Evolutionary conservation across 1,139 yeast genomes (phyloP).

Genomic region (Eremothecium cymbalariae): DNA sequence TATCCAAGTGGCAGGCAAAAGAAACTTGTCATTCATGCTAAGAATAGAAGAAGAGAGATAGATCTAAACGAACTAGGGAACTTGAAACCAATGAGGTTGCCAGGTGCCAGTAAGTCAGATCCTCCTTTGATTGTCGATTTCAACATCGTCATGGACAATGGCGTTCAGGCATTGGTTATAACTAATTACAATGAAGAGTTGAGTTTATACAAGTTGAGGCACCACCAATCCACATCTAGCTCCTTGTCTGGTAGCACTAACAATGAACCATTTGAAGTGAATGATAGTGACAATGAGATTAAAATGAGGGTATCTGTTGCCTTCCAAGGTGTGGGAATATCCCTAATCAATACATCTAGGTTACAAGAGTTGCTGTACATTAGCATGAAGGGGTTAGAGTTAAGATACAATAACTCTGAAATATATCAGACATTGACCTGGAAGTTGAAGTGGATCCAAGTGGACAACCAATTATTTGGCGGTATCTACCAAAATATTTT

Average conservation of each 20-base stretch:
- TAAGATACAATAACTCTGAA: constrained; percentile 77
- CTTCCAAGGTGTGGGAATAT: constrained; percentile 84
- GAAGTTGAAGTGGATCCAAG: constrained; percentile 88
- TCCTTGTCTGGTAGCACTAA: constrained; percentile 33
- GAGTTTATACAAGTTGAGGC: constrained; percentile 55
- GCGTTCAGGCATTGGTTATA: constrained; percentile 79
- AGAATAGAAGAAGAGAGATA: constrained; percentile 67
- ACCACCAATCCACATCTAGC: constrained; percentile 16
- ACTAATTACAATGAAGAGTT: constrained; percentile 72
- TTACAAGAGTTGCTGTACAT: constrained; percentile 74
- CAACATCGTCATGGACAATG: constrained; percentile 94
- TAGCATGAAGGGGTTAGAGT: constrained; percentile 71
- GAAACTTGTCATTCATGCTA: constrained; percentile 65
- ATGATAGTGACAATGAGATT: constrained; percentile 62
- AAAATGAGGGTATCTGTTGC: constrained; percentile 52
- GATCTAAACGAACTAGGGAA: constrained; percentile 91
- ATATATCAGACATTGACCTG: constrained; percentile 70
- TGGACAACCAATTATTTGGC: constrained; percentile 86
- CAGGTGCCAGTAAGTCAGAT: constrained; percentile 39
- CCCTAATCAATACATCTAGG: constrained; percentile 57
- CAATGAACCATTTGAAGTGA: constrained; percentile 52
- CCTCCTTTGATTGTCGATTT: constrained; percentile 58
- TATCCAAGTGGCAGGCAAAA: constrained; percentile 85
- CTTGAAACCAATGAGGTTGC: constrained; percentile 74
- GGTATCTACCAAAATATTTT: constrained; percentile 80